Percentiles rank a stretch among this genome's conserved stretches.
Conservation (phyloP, 2,329 filamentous ascomycete species). For the Pezicula carpinea region DNA sequence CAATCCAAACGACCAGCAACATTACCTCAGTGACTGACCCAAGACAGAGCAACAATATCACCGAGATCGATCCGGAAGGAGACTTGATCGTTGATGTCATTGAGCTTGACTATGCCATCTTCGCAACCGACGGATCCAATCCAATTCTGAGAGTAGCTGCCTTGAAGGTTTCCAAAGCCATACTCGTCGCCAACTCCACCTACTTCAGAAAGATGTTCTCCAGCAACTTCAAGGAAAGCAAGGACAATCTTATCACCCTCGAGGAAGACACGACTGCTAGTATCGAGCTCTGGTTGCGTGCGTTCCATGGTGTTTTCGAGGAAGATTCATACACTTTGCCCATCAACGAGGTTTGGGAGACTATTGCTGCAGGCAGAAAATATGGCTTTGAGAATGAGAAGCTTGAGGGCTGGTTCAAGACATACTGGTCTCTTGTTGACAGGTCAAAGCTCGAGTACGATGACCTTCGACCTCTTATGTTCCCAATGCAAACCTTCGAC, state of each 20-base stretch:
- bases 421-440: neutral
- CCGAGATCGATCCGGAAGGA: too few relatives aligned
- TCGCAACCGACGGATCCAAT: too few relatives aligned
- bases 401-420: constrained; percentile 1
- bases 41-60: too few relatives aligned
- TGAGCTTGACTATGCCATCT: too few relatives aligned
- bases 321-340: neutral
- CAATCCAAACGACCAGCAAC: too few relatives aligned
- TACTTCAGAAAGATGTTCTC: neutral
- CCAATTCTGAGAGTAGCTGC: too few relatives aligned
- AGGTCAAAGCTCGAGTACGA: neutral
- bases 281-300: constrained; percentile 1
- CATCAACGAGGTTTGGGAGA: neutral
- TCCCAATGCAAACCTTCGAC: constrained; percentile 2
- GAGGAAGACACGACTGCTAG: neutral
- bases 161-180: too few relatives aligned
- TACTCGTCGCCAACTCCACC: too few relatives aligned
- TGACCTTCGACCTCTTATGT: neutral
- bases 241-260: neutral
- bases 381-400: constrained; percentile 1
- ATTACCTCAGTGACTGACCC: too few relatives aligned
- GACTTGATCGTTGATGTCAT: too few relatives aligned
- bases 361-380: neutral
- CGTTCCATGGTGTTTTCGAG: neutral
- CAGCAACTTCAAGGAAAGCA: neutral